phyloP scores from a whole-genome alignment of 768 basidiomycete genomes.

The Lactifluus hygrophoroides region DNA sequence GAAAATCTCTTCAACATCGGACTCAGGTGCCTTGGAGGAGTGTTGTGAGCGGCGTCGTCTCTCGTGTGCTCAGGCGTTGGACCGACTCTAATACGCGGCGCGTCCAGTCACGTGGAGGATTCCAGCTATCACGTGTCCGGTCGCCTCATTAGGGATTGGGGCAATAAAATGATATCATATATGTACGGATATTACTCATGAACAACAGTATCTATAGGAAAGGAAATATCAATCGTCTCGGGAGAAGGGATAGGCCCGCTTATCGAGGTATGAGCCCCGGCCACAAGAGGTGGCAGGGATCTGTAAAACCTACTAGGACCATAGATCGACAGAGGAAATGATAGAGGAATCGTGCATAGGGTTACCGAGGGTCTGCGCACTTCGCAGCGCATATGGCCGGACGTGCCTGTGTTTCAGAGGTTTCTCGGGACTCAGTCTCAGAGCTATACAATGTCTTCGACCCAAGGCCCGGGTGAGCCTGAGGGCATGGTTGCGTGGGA shows the following conservation, averaged over 20 bases:
- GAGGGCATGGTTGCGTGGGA: constrained; percentile 24
- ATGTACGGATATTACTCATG: background rate
- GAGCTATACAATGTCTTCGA: background rate
- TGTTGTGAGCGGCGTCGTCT: background rate
- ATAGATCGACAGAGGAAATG: background rate
- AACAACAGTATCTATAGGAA: background rate
- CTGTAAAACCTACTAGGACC: background rate
- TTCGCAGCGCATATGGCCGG: background rate
- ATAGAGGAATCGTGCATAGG: background rate
- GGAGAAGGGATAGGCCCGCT: background rate
- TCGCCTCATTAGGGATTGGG: too few species aligned
- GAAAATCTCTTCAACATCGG: constrained; percentile 1
- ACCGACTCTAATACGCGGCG: background rate
- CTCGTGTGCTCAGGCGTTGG: background rate
- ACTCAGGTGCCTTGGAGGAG: background rate
- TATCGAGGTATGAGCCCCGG: too few species aligned
- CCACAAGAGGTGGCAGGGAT: background rate
- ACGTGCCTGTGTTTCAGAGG: background rate
- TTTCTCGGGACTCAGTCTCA: background rate
- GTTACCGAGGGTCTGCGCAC: too few species aligned
- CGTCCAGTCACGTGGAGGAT: constrained; percentile 1
- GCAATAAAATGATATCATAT: too few species aligned
- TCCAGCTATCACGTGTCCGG: background rate
- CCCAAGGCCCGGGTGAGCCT: background rate
- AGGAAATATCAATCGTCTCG: background rate